Evolutionary conservation across 192 early-diverging fungal species (phyloP).

Genomic region (Linnemannia hyalina): DNA sequence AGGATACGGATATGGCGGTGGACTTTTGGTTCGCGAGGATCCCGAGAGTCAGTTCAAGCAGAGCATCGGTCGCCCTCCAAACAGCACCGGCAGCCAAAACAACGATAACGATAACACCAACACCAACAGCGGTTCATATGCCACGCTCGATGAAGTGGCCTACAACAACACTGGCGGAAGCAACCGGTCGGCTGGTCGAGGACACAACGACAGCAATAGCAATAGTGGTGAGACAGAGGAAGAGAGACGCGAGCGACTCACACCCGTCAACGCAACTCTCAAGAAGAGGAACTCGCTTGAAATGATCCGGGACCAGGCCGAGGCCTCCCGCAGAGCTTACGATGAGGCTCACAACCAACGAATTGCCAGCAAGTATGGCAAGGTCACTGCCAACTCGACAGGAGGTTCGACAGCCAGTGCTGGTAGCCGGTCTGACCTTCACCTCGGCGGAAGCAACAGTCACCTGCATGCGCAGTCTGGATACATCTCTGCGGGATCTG

Average conservation of each 20-base stretch:
- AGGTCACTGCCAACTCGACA: slow-evolving; percentile 32
- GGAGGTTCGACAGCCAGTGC: slow-evolving; percentile 41
- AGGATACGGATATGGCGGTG: slow-evolving; percentile 57
- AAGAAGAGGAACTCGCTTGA: slow-evolving; percentile 52
- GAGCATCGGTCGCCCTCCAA: slow-evolving; percentile 41
- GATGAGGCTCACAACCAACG: slow-evolving; percentile 52
- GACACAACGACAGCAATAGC: slow-evolving; percentile 1
- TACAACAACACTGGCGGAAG: slow-evolving; percentile 38
- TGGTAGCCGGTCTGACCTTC: slow-evolving; percentile 10
- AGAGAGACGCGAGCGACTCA: slow-evolving; percentile 43
- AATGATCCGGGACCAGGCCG: slow-evolving; percentile 48
- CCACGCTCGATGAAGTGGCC: slow-evolving; percentile 9
- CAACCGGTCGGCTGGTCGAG: slow-evolving; percentile 15
- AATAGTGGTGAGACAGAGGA: slow-evolving; percentile 31
- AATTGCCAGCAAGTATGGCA: slow-evolving; percentile 35
- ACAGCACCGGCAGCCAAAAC: slow-evolving; percentile 16
- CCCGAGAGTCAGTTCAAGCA: slow-evolving; percentile 53
- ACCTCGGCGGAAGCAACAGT: neutral
- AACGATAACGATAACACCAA: slow-evolving; percentile 1
- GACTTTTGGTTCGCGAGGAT: slow-evolving; percentile 39
- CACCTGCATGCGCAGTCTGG: slow-evolving; percentile 16
- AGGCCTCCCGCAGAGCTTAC: slow-evolving; percentile 47
- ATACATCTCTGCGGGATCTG: slow-evolving; percentile 40
- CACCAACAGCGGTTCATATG: neutral
- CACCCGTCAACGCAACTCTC: slow-evolving; percentile 46